Base-by-base conservation (phyloP, 805 yeast species). In the Wickerhamiella azyma region DNA sequence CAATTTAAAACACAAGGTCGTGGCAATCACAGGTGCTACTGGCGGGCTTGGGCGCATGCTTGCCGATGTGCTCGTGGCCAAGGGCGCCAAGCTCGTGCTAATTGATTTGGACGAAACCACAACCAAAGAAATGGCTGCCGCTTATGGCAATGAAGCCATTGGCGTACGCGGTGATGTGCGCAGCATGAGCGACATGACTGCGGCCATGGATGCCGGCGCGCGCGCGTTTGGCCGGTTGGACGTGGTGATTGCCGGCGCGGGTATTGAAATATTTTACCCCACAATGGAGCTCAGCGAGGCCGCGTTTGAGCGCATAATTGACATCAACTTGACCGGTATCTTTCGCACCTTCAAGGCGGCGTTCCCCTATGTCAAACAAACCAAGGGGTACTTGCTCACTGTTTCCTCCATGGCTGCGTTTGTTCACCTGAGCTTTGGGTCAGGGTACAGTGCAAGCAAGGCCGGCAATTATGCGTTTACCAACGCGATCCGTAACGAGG, bases 341-440 rank as follows among this genome's bases (percentile, higher is more conserved):
- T 46, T n/a, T 28, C 44, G 48, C 37, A 46, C 48, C 2, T 46
- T 46, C 45, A 35, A 39, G 41, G 45, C 45, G 6, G 48, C 44
- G n/a, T 26, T 26, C 28, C 48, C 48, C 29, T 46, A 41, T 39
- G 35, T 46, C 24, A 33, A 37, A 17, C 26, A 40, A 45, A 21
- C 33, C 29, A 35, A 40, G 38, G 48, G 48, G 19, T 46, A 46
- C 28, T 28, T 46, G 4, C 17, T 37, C 26, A 24, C 41, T 7
- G 40, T 46, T 11, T 26, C 41, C 3, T 46, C 48, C n/a, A 37
- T 41, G 45, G 44, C 48, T 2, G 48, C 48, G 18, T 46, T 40
- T n/a, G 45, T 16, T 14, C 48, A 40, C 38, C 14, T 17, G 9
- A 41, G 45, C 13, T 30, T 26, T 17, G 29, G 30, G 14, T 28